Conservation (phyloP, 805 yeast species). For the Wickerhamomyces bovis region DNA sequence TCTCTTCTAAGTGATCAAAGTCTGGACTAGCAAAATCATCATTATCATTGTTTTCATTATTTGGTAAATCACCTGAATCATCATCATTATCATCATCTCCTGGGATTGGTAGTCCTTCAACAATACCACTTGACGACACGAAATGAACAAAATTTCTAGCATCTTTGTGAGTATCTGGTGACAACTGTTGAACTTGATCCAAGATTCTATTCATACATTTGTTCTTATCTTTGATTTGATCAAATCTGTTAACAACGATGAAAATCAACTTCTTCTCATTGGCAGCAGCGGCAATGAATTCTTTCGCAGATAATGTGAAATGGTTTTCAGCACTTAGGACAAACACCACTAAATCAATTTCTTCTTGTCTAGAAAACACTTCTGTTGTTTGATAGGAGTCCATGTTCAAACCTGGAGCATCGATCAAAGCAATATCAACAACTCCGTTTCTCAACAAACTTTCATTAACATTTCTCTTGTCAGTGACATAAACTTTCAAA, state of each 20-base stretch:
- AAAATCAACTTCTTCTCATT: conserved; percentile 88
- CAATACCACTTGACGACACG: conserved; percentile 58
- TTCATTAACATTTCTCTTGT: conserved; percentile 56
- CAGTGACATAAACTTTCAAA: conserved; percentile 77
- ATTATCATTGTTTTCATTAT: conserved; percentile 24
- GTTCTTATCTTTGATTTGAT: conserved; percentile 73
- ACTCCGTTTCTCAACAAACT: conserved; percentile 83
- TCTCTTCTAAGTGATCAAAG: conserved; percentile 79
- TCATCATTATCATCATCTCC: conserved; percentile 32
- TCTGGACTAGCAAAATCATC: conserved; percentile 41
- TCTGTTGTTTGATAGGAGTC: conserved; percentile 93
- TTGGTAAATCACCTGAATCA: conserved; percentile 30
- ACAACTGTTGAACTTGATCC: conserved; percentile 76
- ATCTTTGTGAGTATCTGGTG: conserved; percentile 89
- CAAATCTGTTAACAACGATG: conserved; percentile 91
- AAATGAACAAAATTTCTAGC: conserved; percentile 92
- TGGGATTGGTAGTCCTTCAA: conserved; percentile 29
- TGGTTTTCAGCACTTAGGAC: conserved; percentile 96
- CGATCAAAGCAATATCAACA: conserved; percentile 86
- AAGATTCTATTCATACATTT: conserved; percentile 72
- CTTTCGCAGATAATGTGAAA: conserved; percentile 89
- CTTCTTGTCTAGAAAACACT: conserved; percentile 93
- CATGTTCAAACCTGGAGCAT: conserved; percentile 94
- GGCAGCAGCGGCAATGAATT: conserved; percentile 85
- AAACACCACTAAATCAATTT: conserved; percentile 91